Percentiles rank a stretch among this genome's conserved stretches.
phyloP scores from a whole-genome alignment of 1,284 basidiomycete genomes.

The Ganoderma sinense region DNA sequence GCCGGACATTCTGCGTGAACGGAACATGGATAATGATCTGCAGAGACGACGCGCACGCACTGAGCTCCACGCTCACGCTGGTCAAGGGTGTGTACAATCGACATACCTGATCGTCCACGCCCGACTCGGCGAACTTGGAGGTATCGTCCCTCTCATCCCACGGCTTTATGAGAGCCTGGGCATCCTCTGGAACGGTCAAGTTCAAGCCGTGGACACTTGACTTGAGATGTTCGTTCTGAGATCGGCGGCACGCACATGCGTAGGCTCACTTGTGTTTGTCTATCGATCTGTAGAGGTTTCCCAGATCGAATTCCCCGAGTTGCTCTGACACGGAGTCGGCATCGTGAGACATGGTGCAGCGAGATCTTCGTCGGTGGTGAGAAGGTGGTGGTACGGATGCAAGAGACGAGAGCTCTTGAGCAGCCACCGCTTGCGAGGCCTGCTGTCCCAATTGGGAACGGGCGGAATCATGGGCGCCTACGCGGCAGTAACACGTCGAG shows the following conservation, averaged over 20 bases:
- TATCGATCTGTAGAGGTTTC: conserved; percentile 69
- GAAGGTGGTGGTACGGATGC: conserved; percentile 8
- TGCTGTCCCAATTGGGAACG: not conserved
- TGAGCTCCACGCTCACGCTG: conserved; percentile 4
- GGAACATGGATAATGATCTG: conserved; percentile 84
- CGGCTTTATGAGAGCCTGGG: conserved; percentile 76
- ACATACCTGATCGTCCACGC: conserved; percentile 81
- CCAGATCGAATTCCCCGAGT: conserved; percentile 49
- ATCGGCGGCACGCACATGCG: conserved; percentile 18
- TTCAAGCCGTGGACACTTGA: conserved; percentile 82
- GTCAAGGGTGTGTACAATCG: conserved; percentile 14
- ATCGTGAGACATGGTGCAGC: conserved; percentile 17
- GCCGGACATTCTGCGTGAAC: conserved; percentile 78
- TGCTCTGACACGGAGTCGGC: conserved; percentile 29
- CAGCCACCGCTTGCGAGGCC: conserved; percentile 5
- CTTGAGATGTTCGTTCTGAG: conserved; percentile 30
- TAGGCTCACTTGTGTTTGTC: conserved; percentile 75
- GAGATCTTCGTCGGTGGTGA: not conserved
- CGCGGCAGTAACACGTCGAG: conserved; percentile 5
- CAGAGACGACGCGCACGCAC: conserved; percentile 13
- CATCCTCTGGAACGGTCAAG: conserved; percentile 77
- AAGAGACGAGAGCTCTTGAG: not conserved
- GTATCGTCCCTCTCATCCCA: conserved; percentile 82
- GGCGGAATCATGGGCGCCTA: conserved; percentile 1
- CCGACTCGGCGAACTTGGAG: conserved; percentile 69